Base-by-base conservation (phyloP, 2,329 filamentous ascomycete genomes). In the Aspergillus felis region DNA sequence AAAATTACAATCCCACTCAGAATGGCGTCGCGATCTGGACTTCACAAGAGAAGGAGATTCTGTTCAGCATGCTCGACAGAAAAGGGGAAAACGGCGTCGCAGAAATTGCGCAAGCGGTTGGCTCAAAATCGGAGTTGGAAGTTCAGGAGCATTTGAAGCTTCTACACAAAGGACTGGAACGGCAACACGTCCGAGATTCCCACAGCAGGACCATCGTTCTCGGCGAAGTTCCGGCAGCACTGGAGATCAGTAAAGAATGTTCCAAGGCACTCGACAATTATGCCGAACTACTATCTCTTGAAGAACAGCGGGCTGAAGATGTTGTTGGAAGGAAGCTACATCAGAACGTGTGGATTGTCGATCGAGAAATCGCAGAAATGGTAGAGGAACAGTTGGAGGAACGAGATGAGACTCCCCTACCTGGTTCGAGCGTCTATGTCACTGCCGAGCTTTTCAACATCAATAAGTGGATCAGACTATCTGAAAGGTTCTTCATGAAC, bases 401-500 rank as follows among this genome's bases (percentile, higher is more conserved):
- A 8, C 65, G 64, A 3, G 76, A 77, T 38, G 68, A 72, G 9
- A 47, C 54, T 14, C n/a, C 24, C 20, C 3, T 44, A 10, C 27
- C 57, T 12, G 17, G 47, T n/a, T 62, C 65, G 22, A 64, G 62
- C 49, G 66, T 77, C 2, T 69, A 83, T 17, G 78, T 79, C 1
- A 83, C 84, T 51, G 76, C 82, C 1, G 71, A 78, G 20, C 68
- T 93, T 0, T 84, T 94, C 49, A 76, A 82, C 48, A 68, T 87
- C 2, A 72, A 75, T 2, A 79, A 75, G 9, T 91, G 88, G 84
- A 73, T 92, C 3, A 72, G 75, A 4, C 77, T 94, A 3, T 87
- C 89, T 0, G 79, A 83, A 49, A 78, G 79, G 1, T 65, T 92
- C 1, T 94, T 93, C 69, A 93, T 95, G 90, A 93, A 92, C 58